Evolutionary conservation across 305 asterid species (phyloP).

Genomic region (Coffea humblotiana): DNA sequence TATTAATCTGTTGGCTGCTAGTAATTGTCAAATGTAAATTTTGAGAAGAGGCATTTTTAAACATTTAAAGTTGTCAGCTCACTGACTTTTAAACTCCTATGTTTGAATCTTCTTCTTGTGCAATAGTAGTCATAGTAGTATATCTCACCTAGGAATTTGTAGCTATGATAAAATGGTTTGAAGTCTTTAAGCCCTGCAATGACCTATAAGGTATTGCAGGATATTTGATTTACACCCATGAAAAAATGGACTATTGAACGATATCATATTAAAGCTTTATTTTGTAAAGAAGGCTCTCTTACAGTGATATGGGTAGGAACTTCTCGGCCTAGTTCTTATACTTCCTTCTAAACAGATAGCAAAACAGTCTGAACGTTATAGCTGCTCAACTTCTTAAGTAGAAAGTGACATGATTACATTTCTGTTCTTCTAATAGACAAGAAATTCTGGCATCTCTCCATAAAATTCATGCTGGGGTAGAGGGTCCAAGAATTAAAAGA

Average conservation of each 20-base stretch:
- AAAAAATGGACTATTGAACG: background rate
- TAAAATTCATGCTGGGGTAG: no score
- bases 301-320: no score
- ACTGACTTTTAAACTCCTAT: no score
- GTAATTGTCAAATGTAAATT: background rate
- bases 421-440: background rate
- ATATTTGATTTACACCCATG: background rate
- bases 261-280: no score
- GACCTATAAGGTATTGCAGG: background rate
- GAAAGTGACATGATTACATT: background rate
- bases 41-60: background rate
- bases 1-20: background rate
- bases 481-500: no score
- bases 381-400: background rate
- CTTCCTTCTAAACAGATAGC: background rate
- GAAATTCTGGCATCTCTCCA: background rate
- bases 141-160: background rate
- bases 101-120: background rate
- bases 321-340: no score
- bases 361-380: background rate
- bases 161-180: background rate
- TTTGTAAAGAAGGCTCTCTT: background rate
- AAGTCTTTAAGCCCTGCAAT: no score
- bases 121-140: background rate
- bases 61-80: no score